Percentiles rank a stretch among this genome's conserved stretches.
Conservation (phyloP, 768 basidiomycete genomes). For the Russula abietina region DNA sequence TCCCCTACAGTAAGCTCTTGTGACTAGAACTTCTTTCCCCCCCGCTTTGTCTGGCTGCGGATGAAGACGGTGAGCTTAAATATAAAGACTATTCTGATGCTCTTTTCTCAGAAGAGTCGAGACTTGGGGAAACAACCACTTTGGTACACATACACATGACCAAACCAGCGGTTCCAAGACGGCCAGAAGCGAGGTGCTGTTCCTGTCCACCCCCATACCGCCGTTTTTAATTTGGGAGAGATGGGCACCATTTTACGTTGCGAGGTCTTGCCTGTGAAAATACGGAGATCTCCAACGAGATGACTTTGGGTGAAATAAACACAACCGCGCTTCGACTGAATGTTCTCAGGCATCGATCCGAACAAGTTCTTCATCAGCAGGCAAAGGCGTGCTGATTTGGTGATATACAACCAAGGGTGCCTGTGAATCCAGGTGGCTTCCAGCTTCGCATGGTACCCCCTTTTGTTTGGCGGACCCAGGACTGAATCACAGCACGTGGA, state of each 20-base stretch:
- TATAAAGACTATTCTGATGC: neutral
- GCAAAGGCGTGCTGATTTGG: constrained; percentile 5
- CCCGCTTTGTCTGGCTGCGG: neutral
- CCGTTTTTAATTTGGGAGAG: constrained; percentile 12
- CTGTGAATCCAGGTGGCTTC: constrained; percentile 2
- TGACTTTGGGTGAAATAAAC: constrained; percentile 9
- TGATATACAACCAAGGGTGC: neutral
- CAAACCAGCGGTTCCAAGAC: constrained; percentile 5
- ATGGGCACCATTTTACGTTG: constrained; percentile 9
- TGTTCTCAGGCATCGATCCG: constrained; percentile 21
- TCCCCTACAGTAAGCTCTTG: neutral
- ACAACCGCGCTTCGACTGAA: constrained; percentile 10
- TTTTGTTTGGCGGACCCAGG: neutral
- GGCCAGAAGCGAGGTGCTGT: constrained; percentile 4
- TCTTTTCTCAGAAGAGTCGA: neutral
- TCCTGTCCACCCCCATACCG: constrained; percentile 3
- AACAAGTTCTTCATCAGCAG: constrained; percentile 6
- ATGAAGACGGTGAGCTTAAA: neutral
- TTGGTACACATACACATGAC: constrained; percentile 7
- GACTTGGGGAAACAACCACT: neutral
- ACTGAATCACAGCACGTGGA: neutral
- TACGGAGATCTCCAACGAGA: constrained; percentile 19
- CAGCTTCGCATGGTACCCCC: neutral
- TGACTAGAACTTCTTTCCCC: neutral
- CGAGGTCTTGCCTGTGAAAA: neutral